phyloP scores from a whole-genome alignment of 164 flowering plant genomes.

The Aristolochia contorta region DNA sequence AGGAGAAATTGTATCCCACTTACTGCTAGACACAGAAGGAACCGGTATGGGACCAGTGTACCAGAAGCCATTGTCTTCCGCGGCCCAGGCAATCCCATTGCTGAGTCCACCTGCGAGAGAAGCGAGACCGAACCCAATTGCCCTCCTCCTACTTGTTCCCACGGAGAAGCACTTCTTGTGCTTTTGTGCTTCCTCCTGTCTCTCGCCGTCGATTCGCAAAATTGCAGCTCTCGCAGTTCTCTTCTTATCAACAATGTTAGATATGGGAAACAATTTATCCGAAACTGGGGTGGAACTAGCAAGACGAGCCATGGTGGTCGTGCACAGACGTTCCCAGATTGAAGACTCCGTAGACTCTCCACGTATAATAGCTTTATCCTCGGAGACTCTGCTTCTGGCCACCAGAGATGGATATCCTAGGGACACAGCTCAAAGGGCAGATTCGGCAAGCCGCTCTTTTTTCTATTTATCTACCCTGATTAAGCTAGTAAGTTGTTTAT shows the following conservation, averaged over 20 bases:
- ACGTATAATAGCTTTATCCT: background rate
- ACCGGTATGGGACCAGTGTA: conserved; percentile 38
- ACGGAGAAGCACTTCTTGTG: conserved; percentile 3
- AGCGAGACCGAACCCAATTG: conserved; percentile 44
- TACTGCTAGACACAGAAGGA: conserved; percentile 53
- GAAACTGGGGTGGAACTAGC: conserved; percentile 38
- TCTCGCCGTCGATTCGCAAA: conserved; percentile 17
- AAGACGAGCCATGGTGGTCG: conserved; percentile 39
- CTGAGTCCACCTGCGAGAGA: conserved; percentile 24
- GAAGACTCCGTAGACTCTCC: background rate
- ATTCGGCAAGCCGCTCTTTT: background rate
- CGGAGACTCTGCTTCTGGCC: too few relatives aligned
- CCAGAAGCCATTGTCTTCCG: conserved; percentile 51
- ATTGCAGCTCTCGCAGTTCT: conserved; percentile 11
- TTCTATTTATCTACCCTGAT: too few relatives aligned
- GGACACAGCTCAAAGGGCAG: background rate
- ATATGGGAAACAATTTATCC: conserved; percentile 24
- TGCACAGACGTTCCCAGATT: too few relatives aligned
- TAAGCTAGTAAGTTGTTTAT: too few relatives aligned
- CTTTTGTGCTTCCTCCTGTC: conserved; percentile 25
- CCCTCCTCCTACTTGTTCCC: conserved; percentile 40
- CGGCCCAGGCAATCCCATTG: conserved; percentile 37
- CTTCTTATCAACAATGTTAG: conserved; percentile 11
- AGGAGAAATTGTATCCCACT: conserved; percentile 8
- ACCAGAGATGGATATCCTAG: background rate